Conservation (phyloP, 208 protist genomes). For the Leishmania turanica region DNA sequence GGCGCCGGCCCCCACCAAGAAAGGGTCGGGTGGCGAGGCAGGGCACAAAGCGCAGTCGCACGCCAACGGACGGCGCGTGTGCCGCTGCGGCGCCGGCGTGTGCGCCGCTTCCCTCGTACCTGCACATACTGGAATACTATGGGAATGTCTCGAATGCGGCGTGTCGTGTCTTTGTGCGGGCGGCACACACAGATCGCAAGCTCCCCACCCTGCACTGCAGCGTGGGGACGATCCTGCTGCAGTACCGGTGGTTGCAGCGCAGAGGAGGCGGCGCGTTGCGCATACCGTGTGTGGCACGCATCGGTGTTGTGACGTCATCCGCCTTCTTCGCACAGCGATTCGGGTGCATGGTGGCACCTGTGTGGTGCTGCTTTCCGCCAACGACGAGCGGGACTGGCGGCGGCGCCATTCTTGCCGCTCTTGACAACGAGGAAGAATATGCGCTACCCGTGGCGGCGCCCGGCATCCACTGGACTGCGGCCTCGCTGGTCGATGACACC, state of each 20-base stretch:
- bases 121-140: slow-evolving; percentile 20
- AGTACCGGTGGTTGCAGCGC: slow-evolving; percentile 4
- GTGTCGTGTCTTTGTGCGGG: slow-evolving; percentile 45
- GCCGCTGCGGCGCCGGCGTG: background rate
- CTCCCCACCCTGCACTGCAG: slow-evolving; percentile 29
- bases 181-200: slow-evolving; percentile 13
- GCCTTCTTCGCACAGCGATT: slow-evolving; percentile 75
- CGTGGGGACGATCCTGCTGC: slow-evolving; percentile 33
- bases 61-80: background rate
- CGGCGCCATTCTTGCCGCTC: background rate
- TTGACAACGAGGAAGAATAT: background rate
- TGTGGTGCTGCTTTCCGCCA: slow-evolving; percentile 52
- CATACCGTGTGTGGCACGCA: slow-evolving; percentile 17
- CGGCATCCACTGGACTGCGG: background rate
- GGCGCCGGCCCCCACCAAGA: background rate
- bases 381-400: background rate
- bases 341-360: slow-evolving; percentile 51
- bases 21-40: slow-evolving; percentile 2
- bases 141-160: slow-evolving; percentile 44
- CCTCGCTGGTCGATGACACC: background rate
- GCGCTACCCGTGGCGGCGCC: too few relatives aligned
- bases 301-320: slow-evolving; percentile 53
- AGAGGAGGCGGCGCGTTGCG: background rate
- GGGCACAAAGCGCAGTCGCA: slow-evolving; percentile 10
- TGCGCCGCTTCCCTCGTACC: slow-evolving; percentile 9